Base-by-base conservation (phyloP, 192 early-diverging fungal species). In the Mortierella alpina region DNA sequence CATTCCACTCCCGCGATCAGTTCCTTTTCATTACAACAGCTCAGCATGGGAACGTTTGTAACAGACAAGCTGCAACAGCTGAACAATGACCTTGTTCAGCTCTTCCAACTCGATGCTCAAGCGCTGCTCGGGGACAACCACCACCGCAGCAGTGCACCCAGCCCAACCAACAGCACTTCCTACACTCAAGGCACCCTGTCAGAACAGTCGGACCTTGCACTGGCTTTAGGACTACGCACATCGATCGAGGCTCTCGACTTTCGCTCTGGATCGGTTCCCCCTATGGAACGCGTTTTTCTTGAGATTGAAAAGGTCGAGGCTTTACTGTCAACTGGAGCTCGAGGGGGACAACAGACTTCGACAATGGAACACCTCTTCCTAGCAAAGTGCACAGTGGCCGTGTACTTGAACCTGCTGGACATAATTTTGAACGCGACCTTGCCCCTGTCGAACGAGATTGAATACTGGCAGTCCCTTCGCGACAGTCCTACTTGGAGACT, bases 381-480 rank as follows among this genome's bases (percentile, higher is more conserved):
- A 17, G 81, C 87, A 45, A 90, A 88, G 60, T 78, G 83, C n/a
- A 84, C 82, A 1, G 51, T 87, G 8, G 87, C 85, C 4, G 80
- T 91, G 17, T 89, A 94, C 60, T 90, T 87, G 4, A 85, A 85
- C 23, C 66, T 90, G 0, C 74, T 92, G 13, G 82, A 84, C 41
- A 84, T 82, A 12, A 84, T 94, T 11, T 70, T 94, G 41, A 83
- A 88, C 20, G 72, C 87, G 0, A 89, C 87, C 15, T 72, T 94
- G 55, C 91, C 91, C 8, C 56, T 93, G 44, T 84, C 88, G 3
- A 82, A 84, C 20, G 86, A 91, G 49, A 88, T 93, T 49, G 73
- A 89, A 51, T 94, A 92, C 69, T 94, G 93, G 93, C 83, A 87
- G 53, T 69, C 84, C 0, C 80, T 90, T 41, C 82, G 84, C 45